These are phyloP conservation scores for Lycium ferocissimum DNA, from an alignment of 257 asterid species.

Conservation along the genomic window DNA sequence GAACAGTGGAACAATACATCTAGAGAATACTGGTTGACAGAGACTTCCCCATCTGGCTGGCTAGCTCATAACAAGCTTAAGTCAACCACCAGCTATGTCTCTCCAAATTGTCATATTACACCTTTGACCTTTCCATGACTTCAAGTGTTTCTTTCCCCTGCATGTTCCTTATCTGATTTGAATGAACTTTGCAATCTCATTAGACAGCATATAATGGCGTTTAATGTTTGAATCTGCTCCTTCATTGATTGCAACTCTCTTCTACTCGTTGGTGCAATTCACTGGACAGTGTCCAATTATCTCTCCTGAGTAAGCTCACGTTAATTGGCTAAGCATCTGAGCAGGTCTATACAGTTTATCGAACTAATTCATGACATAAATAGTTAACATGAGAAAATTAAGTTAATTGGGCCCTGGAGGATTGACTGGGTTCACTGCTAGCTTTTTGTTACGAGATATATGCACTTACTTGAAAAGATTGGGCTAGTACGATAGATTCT, in stretches of 20 bases:
- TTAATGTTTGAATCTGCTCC: background rate
- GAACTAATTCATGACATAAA: background rate
- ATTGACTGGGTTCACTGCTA: background rate
- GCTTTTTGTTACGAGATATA: background rate
- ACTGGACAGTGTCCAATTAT: background rate
- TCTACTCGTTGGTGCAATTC: background rate
- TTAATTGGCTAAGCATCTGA: background rate
- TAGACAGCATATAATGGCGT: background rate
- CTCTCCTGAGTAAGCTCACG: background rate
- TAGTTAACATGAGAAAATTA: background rate
- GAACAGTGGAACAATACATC: background rate
- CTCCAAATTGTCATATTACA: background rate
- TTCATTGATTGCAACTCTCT: background rate
- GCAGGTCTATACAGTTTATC: background rate
- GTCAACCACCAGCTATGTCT: background rate
- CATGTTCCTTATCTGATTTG: background rate
- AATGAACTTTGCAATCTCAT: background rate
- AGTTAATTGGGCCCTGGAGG: background rate
- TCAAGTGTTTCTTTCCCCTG: background rate
- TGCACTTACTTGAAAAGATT: background rate
- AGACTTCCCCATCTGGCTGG: slow-evolving; percentile 15
- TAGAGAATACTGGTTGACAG: background rate
- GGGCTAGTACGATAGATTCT: background rate
- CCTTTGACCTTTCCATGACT: background rate
- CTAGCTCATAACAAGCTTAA: background rate